A percentile compares a stretch with the other conserved stretches of the same genome.
phyloP scores from a whole-genome alignment of 148 eudicot genomes.

The Silene latifolia region DNA sequence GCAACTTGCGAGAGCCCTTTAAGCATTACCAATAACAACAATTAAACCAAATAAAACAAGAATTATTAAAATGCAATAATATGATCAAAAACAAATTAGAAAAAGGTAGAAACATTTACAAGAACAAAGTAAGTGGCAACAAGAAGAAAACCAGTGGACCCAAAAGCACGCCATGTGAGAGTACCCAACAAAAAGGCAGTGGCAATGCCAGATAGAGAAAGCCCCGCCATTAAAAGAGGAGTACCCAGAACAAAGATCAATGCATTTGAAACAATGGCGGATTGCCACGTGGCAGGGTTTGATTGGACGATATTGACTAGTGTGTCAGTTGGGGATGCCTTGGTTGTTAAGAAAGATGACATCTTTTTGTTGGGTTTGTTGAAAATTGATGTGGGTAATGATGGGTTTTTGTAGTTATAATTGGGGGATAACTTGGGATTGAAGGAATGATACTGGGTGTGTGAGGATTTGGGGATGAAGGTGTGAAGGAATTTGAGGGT shows the following conservation, averaged over 20 bases:
- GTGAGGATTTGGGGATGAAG: constrained; percentile 15
- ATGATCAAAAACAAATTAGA: not conserved
- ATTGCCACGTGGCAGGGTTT: constrained; percentile 77
- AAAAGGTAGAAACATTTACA: constrained; percentile 30
- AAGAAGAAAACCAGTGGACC: constrained; percentile 68
- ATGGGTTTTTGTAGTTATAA: not conserved
- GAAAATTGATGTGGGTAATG: not conserved
- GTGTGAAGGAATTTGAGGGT: not conserved
- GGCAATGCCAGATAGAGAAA: constrained; percentile 65
- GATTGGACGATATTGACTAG: constrained; percentile 37
- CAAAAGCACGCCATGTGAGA: constrained; percentile 86
- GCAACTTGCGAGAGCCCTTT: too few relatives aligned
- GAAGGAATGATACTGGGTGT: not conserved
- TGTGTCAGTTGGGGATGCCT: constrained; percentile 32
- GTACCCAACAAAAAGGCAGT: constrained; percentile 87
- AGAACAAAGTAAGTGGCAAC: constrained; percentile 82
- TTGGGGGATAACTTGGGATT: not conserved
- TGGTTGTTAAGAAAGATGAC: constrained; percentile 27
- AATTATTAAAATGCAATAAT: not conserved
- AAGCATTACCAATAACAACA: too few relatives aligned
- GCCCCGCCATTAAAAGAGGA: constrained; percentile 70
- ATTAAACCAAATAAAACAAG: too few relatives aligned
- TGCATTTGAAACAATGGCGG: constrained; percentile 55
- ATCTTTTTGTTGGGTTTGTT: constrained; percentile 22
- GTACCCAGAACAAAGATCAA: constrained; percentile 72